Evolutionary conservation across 345 rosid genomes (phyloP), one percentile per base, ranked within the genome.

Genomic region (Conringia planisiliqua): DNA sequence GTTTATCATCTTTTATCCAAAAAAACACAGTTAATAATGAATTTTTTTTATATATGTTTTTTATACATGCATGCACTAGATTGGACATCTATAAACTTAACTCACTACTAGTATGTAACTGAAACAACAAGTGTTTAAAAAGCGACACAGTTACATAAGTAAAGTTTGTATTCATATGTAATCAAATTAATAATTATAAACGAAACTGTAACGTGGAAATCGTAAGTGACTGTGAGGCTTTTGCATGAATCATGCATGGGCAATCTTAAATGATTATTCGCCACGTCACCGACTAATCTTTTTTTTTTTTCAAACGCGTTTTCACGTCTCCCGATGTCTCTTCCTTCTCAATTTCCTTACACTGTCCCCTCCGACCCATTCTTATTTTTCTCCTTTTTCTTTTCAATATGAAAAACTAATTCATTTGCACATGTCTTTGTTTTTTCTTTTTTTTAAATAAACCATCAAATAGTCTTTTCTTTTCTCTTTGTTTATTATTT

Each of bases 161-260:
- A 33, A 17, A 16, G 24, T n/a, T 30, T 62, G 14, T 4, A 17
- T 36, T 46, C 16, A 36, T 35, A 22, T 11, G 47, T 38, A 61
- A 39, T 61, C n/a, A 52, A 67, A 67, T 14, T 12, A 10, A 12
- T 22, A 22, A 22, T 43, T 17, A 16, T 44, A 16, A 17, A 52
- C 6, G 58, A 42, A 68, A 33, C 18, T 68, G 54, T 47, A 60
- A 60, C 35, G 67, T 61, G 61, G 32, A 60, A 71, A 47, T 17
- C 0, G 18, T 18, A 36, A 72, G 42, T 48, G 52, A 72, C 11
- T 17, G 39, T 36, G 39, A 50, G 51, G 50, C 40, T 14, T 54
- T 54, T 73, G 70, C 77, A 73, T 73, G 70, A 62, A 52, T 39
- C 50, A 74, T 74, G 67, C 72, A 74, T 47, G 78, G 72, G 16